Base-by-base conservation (phyloP, 352 stramenopile species). In the Pythium chondricola region DNA sequence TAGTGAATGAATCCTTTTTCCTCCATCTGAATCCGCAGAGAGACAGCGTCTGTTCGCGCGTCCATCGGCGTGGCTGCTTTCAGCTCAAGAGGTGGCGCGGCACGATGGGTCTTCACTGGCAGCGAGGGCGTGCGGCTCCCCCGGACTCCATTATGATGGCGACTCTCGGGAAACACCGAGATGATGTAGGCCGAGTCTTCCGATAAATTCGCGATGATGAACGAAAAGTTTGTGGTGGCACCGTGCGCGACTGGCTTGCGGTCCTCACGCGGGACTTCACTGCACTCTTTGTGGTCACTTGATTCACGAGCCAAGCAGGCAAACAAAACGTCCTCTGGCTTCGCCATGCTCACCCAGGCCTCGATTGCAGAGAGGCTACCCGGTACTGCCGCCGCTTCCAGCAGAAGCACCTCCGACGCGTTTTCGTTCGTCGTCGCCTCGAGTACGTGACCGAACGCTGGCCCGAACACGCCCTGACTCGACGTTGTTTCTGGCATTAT, bases 401-500 rank as follows among this genome's bases (percentile, higher is more conserved):
- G 24, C 0, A 88, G n/a, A 14, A 46, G 43, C 6, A 89, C 62
- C 6, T 74, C 55, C 2, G 76, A 87, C 0, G 82, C 82, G 11
- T 83, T 80, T 37, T 84, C 69, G 39, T 93, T 82, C 2, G 79
- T 89, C 3, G 55, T 25, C 9, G 60, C 62, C 29, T 91, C 79
- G 1, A 88, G 25, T 6, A 81, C 24, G 0, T 62, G 56, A 17
- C 56, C 45, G 24, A 71, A 86, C 2, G 67, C 61, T 4, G 53
- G 38, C 1, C 76, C 72, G 29, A 85, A 85, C 13, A 90, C 61
- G 2, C 82, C 79, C 49, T 71, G 63, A 36, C 82, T 93, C 4
- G 47, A 51, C 16, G 63, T 63, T 0, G 82, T 91, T 27, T 93
- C 79, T 2, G 79, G 60, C 25, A 93, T 55, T 9, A 93, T 29